Base-by-base conservation (phyloP, 2,329 filamentous ascomycete genomes). In the Botryotinia calthae region DNA sequence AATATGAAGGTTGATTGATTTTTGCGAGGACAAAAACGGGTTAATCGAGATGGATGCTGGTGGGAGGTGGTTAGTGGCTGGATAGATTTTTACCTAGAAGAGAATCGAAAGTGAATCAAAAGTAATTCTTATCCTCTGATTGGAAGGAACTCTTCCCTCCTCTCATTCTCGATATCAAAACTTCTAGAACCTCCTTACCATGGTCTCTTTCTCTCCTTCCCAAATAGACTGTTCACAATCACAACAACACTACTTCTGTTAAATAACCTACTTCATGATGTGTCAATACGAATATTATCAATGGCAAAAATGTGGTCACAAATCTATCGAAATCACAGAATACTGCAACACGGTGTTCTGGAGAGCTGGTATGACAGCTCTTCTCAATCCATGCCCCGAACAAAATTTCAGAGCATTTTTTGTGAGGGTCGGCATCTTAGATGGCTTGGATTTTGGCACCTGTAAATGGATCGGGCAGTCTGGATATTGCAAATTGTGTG, bases 1-100 rank as follows among this genome's bases (percentile, higher is more conserved):
- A 77, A 28, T 72, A 76, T 61, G 74, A 76, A 74, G 51, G 59
- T 40, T 61, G 59, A 37, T 75, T 73, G 42, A n/a, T 6, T 22
- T 48, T 20, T 28, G 61, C 22, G n/a, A 34, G 34, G 44, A 18
- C 12, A 16, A 44, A 34, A n/a, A n/a, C 9, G 14, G 46, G 25
- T 46, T 20, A 14, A 42, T 56, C 9, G 34, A 40, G 25, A 54
- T 67, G 34, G 8, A 8, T n/a, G 14, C 14, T n/a, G 46, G 18
- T 40, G 25, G n/a, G 8, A 37, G 37, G 37, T 37, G 37, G 37
- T 37, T 37, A 37, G 18, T 51, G 46, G 12, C 0, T 40, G 20
- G 2, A 4, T 42, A 5, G 2, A 68, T 42, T 10, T 28, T 16
- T 22, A 31, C n/a, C 6, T 22, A 9, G 31, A 31, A 8, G 9